Evolutionary conservation across 129 eudicot species (phyloP), one percentile per base, ranked within the genome.

Genomic region (Sambucus nigra): DNA sequence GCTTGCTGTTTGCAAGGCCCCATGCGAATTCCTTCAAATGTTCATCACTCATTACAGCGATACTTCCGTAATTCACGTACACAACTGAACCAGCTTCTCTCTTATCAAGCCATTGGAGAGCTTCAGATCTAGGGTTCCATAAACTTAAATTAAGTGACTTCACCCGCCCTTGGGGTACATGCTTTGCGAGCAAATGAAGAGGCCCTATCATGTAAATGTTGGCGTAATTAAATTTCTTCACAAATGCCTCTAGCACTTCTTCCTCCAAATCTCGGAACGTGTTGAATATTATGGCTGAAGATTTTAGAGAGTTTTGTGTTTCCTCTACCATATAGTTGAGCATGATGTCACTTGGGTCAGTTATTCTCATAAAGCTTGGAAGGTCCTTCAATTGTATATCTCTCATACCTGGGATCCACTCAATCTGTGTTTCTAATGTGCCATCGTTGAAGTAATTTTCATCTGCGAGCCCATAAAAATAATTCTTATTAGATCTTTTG

Each of bases 241-340:
- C n/a, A n/a, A 68, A 28, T 0, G 49, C 55, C 10, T 52, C 3
- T 12, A 68, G 45, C n/a, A 27, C 54, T 5, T 59, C 48, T 0
- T 29, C 25, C 21, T 68, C 73, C n/a, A 68, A 24, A 19, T 67
- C 58, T 1, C 60, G 67, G 16, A 59, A 68, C 1, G 73, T 59
- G 67, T 60, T 59, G 28, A 68, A 2, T 22, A 68, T 31, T 14
- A 60, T 4, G 2, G 73, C 57, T 15, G 24, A 4, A 12, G 67
- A 42, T 25, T 24, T 53, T 19, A 13, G 8, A 19, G 26, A 7
- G 18, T 5, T 19, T 0, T 28, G 3, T 2, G 25, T 35, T 19
- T 13, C 44, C 20, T 12, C 16, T 9, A 32, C 18, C 7, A 28
- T 5, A 35, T 40, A 58, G 25, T 68, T 51, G 38, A 68, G 31